Evolutionary conservation across 768 basidiomycete species (phyloP), one percentile per base, ranked within the genome.

Genomic region (Lactifluus subvellereus): DNA sequence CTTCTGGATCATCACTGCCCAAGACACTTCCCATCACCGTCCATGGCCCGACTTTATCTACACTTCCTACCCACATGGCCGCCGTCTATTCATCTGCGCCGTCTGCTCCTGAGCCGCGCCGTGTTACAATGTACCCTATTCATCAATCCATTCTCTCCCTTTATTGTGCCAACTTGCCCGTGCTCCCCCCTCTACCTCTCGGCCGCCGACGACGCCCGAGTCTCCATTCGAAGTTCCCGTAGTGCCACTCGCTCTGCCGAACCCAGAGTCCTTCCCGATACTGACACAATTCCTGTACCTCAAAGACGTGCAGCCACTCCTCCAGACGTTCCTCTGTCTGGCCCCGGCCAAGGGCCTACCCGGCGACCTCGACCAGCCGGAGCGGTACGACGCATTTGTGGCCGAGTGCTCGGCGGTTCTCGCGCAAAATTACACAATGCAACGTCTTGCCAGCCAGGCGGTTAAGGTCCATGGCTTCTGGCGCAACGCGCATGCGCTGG

Each of bases 71-170:
- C 10, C 67, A 68, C 22, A 64, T 67, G 61, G 55, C 40, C 7
- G 67, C 67, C 33, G 66, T 68, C 30, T 68, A 63, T 40, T 67
- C 67, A 0, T 64, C 64, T 42, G 54, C 59, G 1, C 54, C 67
- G 4, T 54, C 67, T 22, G 30, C 33, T 10, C 38, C 58, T 42
- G 57, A 58, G 20, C 52, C 52, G n/a, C 58, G 59, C 8, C 55
- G 61, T 3, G 61, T 68, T 18, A 63, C 53, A 33, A 52, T 91
- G 57, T 85, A 81, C 66, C 85, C 91, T 5, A 80, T 83, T 11
- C 90, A 93, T 73, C 82, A 83, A 38, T 73, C 89, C 56, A 78
- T 91, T 48, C 79, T 92, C 58, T 86, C 86, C 7, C 77, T 85
- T 0, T 79, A 88, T 69, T 92, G 88, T 71, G 75, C 88, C 18